These are phyloP conservation scores for Erucastrum elatum DNA, from an alignment of 345 rosid genomes.

Conservation along the genomic window DNA sequence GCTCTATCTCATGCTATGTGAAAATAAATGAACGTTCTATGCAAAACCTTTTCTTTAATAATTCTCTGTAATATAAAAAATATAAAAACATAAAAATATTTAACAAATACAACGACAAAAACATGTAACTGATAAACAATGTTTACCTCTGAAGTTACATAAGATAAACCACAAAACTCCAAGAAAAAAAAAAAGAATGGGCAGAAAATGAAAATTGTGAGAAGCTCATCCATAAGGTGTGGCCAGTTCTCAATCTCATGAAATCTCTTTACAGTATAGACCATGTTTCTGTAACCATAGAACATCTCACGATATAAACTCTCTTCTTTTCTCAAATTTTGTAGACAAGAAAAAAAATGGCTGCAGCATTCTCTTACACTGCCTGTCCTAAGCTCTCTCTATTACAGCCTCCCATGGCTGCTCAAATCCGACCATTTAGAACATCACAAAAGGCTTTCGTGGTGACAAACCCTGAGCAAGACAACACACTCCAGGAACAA, in stretches of 20 bases:
- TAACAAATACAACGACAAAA: background rate
- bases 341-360: constrained; percentile 24
- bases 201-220: background rate
- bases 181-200: background rate
- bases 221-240: constrained; percentile 39
- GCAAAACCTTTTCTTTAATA: background rate
- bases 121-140: background rate
- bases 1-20: constrained; percentile 16
- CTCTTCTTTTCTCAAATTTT: background rate
- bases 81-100: background rate
- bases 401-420: constrained; percentile 20
- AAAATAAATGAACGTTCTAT: background rate
- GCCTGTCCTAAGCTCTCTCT: constrained; percentile 34
- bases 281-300: constrained; percentile 10
- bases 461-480: constrained; percentile 33
- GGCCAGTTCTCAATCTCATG: constrained; percentile 32
- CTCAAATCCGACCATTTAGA: constrained; percentile 27
- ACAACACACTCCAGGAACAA: constrained; percentile 17
- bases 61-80: background rate
- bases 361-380: constrained; percentile 36
- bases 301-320: constrained; percentile 21
- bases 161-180: constrained; percentile 16
- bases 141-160: constrained; percentile 3
- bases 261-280: constrained; percentile 28
- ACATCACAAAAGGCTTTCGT: constrained; percentile 27